phyloP scores from a whole-genome alignment of 352 stramenopile species.

The Pythium sp. region DNA sequence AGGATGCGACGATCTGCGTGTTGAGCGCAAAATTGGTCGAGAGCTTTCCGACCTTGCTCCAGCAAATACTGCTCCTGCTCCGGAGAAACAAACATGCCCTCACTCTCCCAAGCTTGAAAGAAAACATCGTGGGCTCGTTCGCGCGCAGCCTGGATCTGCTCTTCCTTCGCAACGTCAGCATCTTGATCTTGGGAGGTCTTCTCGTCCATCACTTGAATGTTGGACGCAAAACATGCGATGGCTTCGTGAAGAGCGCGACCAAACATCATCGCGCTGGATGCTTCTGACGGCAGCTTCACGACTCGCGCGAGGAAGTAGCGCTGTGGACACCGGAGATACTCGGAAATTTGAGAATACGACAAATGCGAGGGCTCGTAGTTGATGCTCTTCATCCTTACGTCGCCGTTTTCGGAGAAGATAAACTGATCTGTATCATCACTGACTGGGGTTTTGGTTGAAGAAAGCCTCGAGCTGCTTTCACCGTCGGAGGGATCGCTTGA shows the following conservation, averaged over 20 bases:
- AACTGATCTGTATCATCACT: background rate
- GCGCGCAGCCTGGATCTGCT: constrained; percentile 1
- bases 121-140: constrained; percentile 10
- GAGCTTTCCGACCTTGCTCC: constrained; percentile 32
- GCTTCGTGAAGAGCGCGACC: constrained; percentile 69
- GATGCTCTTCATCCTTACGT: background rate
- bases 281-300: constrained; percentile 48
- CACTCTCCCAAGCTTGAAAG: constrained; percentile 16
- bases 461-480: background rate
- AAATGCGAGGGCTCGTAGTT: constrained; percentile 58
- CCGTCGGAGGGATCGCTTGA: background rate
- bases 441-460: background rate
- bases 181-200: constrained; percentile 19
- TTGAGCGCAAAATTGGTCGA: constrained; percentile 43
- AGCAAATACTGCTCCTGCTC: constrained; percentile 35
- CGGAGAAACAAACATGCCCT: constrained; percentile 38
- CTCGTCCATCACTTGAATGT: constrained; percentile 22
- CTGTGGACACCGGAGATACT: constrained; percentile 79
- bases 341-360: constrained; percentile 79
- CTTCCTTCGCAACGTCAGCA: background rate
- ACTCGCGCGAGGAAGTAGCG: constrained; percentile 74
- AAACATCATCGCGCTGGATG: constrained; percentile 69
- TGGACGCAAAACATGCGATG: constrained; percentile 48
- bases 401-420: background rate
- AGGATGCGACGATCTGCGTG: constrained; percentile 38